Evolutionary conservation across 2,329 filamentous ascomycete species (phyloP).

Genomic region (Fusarium sp.): DNA sequence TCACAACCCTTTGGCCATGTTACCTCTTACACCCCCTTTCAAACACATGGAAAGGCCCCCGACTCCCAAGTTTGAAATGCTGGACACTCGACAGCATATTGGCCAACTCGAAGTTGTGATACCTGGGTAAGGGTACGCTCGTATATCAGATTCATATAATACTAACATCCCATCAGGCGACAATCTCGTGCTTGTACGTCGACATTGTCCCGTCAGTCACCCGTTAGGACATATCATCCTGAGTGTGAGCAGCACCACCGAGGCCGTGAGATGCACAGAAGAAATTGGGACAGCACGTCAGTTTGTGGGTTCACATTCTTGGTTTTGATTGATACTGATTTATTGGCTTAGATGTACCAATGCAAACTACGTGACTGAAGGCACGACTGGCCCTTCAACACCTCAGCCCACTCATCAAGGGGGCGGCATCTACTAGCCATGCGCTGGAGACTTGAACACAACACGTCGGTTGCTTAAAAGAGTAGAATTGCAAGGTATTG

Average conservation of each 20-base stretch:
- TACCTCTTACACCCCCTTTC: conserved; percentile 23
- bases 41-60: not conserved
- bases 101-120: not conserved
- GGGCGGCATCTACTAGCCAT: conserved; percentile 1
- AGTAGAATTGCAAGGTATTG: not conserved
- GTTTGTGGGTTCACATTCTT: not conserved
- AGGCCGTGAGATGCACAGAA: conserved; percentile 18
- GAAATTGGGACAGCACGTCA: conserved; percentile 16
- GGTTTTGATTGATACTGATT: not conserved
- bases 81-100: not conserved
- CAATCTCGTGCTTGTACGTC: too few species aligned
- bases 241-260: not conserved
- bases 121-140: not conserved
- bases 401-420: conserved; percentile 31
- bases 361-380: conserved; percentile 3
- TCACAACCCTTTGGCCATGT: conserved; percentile 27
- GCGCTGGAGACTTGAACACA: not conserved
- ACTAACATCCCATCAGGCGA: not conserved
- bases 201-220: not conserved
- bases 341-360: not conserved
- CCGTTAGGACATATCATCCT: not conserved
- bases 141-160: not conserved
- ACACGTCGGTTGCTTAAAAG: not conserved
- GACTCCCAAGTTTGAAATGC: not conserved
- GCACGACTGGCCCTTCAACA: not conserved